These are phyloP conservation scores for Adansonia rubrostipa DNA, from an alignment of 441 rosid species.

Conservation along the genomic window DNA sequence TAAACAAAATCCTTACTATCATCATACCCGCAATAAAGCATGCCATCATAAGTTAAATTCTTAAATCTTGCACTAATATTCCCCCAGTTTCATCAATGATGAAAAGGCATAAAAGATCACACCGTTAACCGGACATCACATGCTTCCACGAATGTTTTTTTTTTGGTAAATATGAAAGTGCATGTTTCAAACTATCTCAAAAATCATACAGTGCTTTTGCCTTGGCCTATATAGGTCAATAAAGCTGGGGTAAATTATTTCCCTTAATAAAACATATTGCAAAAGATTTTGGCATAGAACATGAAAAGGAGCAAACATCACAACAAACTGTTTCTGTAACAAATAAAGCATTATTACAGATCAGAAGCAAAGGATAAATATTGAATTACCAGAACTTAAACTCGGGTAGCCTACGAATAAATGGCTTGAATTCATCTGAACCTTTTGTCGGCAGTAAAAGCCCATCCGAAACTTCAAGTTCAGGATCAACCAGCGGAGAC, in stretches of 20 bases:
- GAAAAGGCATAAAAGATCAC: not conserved
- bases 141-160: not conserved
- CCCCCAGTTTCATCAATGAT: not conserved
- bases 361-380: not conserved
- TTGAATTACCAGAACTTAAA: slow-evolving; percentile 83
- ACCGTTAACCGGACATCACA: not conserved
- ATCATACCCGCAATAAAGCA: not conserved
- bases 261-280: not conserved
- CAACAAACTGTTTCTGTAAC: not conserved
- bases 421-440: slow-evolving; percentile 97
- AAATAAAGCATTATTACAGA: not conserved
- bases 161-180: not conserved
- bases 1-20: too few relatives aligned
- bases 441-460: slow-evolving; percentile 85
- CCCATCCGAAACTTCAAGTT: slow-evolving; percentile 68
- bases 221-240: slow-evolving; percentile 1
- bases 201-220: not conserved
- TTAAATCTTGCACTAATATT: not conserved
- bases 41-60: not conserved
- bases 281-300: not conserved
- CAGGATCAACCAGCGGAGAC: slow-evolving; percentile 94
- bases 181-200: not conserved
- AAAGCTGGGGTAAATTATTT: not conserved
- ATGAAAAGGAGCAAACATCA: not conserved
- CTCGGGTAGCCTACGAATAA: slow-evolving; percentile 92